These are phyloP conservation scores for Cutaneotrichosporon mucoides DNA, from an alignment of 1,284 basidiomycete genomes.

Conservation along the genomic window DNA sequence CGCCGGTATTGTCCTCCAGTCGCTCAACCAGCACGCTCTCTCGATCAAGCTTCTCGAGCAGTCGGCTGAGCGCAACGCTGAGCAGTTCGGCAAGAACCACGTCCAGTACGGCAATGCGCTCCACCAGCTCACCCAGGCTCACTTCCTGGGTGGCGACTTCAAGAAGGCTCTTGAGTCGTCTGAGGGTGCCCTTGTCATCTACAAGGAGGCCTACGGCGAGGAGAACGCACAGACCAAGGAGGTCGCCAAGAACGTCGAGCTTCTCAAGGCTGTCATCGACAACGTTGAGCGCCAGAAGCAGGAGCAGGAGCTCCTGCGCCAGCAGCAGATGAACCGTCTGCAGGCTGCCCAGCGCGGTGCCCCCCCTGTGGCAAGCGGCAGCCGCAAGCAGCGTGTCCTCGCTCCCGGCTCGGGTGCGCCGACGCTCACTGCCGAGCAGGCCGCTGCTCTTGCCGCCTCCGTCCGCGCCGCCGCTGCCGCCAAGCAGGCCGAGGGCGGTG, in stretches of 20 bases:
- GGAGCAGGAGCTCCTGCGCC: constrained; percentile 39
- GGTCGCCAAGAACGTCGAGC: constrained; percentile 49
- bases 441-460: constrained; percentile 10
- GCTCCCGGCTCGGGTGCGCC: constrained; percentile 9
- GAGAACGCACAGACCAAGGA: constrained; percentile 50
- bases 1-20: constrained; percentile 47
- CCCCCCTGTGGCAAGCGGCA: constrained; percentile 6
- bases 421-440: constrained; percentile 11
- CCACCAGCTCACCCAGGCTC: constrained; percentile 49
- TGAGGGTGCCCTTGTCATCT: constrained; percentile 46
- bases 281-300: constrained; percentile 44
- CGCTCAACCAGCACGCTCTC: constrained; percentile 41
- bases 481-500: constrained; percentile 8
- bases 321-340: constrained; percentile 36
- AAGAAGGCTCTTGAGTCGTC: constrained; percentile 45
- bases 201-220: constrained; percentile 45
- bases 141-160: constrained; percentile 50
- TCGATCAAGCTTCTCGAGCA: constrained; percentile 43
- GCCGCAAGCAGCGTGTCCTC: constrained; percentile 8
- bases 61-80: constrained; percentile 32
- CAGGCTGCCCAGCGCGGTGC: constrained; percentile 27
- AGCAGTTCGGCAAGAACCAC: constrained; percentile 43
- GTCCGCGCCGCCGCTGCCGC: constrained; percentile 17
- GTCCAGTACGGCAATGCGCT: constrained; percentile 43
- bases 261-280: constrained; percentile 46